Percentiles rank a stretch among this genome's conserved stretches.
phyloP scores from a whole-genome alignment of 371 early-diverging fungal species.

The Batrachochytrium dendrobatidis region DNA sequence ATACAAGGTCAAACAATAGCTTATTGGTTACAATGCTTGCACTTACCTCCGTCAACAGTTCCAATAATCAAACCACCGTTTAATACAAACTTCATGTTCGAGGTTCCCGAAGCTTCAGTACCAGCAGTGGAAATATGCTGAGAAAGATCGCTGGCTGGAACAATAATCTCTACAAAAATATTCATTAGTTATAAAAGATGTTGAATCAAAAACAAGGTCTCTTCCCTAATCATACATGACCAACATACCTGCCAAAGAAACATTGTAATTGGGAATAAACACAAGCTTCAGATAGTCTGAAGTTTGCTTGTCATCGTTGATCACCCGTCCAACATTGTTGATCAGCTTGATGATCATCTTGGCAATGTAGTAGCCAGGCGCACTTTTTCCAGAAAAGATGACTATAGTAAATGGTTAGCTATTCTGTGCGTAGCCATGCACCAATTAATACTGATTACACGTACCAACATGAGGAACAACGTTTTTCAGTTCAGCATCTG shows the following conservation, averaged over 20 bases:
- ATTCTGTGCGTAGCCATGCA: constrained; percentile 39
- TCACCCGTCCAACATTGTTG: constrained; percentile 73
- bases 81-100: constrained; percentile 93
- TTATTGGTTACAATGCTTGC: too few relatives aligned
- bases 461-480: constrained; percentile 63
- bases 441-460: constrained; percentile 55
- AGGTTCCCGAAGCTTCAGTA: constrained; percentile 96
- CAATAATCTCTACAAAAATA: constrained; percentile 47
- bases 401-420: constrained; percentile 13
- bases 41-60: constrained; percentile 40
- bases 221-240: neutral
- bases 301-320: constrained; percentile 72
- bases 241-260: constrained; percentile 69
- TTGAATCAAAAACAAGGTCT: neutral
- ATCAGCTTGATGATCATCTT: constrained; percentile 93
- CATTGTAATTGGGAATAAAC: constrained; percentile 91
- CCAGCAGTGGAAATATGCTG: constrained; percentile 76
- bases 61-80: constrained; percentile 83
- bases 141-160: constrained; percentile 90
- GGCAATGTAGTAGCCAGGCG: constrained; percentile 92
- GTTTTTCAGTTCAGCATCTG: constrained; percentile 47
- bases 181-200: neutral
- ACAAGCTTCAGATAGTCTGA: constrained; percentile 76
- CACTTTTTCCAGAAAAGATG: constrained; percentile 46
- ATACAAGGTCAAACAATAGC: too few relatives aligned